Percentiles rank a stretch among this genome's conserved stretches.
Evolutionary conservation across 306 rosid species (phyloP).

Genomic region (Abrus pulchellus): DNA sequence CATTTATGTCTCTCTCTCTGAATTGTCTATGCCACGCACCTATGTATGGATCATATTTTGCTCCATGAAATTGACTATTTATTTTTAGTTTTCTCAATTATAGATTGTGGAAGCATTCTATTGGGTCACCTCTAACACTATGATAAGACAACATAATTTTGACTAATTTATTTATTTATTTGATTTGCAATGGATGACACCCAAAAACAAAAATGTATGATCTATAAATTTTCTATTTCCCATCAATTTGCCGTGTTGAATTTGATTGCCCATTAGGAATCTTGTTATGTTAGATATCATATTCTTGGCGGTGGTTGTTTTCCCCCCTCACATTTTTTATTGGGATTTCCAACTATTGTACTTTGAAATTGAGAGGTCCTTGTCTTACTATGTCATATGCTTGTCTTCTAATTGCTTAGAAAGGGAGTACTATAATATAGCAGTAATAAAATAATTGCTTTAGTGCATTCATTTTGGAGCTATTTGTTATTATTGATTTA

Average conservation of each 20-base stretch:
- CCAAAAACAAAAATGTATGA: slow-evolving; percentile 35
- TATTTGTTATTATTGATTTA: neutral
- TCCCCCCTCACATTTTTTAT: slow-evolving; percentile 34
- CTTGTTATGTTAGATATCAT: slow-evolving; percentile 45
- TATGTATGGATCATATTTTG: slow-evolving; percentile 21
- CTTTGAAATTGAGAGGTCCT: slow-evolving; percentile 56
- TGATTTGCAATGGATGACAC: slow-evolving; percentile 38
- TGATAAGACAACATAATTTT: slow-evolving; percentile 31
- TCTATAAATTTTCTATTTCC: slow-evolving; percentile 38
- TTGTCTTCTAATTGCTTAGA: slow-evolving; percentile 51
- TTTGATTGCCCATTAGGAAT: slow-evolving; percentile 51
- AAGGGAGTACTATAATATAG: slow-evolving; percentile 24
- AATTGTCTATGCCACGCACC: slow-evolving; percentile 50
- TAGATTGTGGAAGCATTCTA: slow-evolving; percentile 47
- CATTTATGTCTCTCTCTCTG: slow-evolving; percentile 11
- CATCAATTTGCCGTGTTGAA: slow-evolving; percentile 57
- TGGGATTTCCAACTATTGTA: slow-evolving; percentile 51
- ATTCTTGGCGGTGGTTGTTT: slow-evolving; percentile 46
- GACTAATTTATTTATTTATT: slow-evolving; percentile 24
- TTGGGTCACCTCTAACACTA: slow-evolving; percentile 40
- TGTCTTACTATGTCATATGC: slow-evolving; percentile 61
- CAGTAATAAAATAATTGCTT: neutral
- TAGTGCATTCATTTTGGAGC: neutral
- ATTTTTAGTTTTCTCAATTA: slow-evolving; percentile 25
- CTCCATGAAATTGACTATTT: slow-evolving; percentile 47